Conservation (phyloP, 805 yeast species). For the Candida morakotiae region DNA sequence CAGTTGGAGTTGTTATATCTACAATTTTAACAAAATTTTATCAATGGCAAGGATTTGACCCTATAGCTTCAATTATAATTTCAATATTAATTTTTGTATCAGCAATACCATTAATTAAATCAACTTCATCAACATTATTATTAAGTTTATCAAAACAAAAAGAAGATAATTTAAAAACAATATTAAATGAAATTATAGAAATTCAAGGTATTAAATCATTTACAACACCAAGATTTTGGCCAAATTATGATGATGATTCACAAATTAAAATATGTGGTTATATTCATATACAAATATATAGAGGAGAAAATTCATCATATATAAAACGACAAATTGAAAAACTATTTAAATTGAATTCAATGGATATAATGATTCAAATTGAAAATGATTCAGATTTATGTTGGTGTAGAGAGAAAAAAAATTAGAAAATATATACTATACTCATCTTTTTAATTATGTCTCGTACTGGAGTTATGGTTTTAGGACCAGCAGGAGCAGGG, state of each 20-base stretch:
- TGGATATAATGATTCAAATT: conserved; percentile 62
- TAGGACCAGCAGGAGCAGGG: conserved; percentile 99
- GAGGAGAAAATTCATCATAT: conserved; percentile 61
- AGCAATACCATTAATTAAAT: conserved; percentile 76
- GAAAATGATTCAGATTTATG: conserved; percentile 61
- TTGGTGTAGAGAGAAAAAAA: conserved; percentile 51
- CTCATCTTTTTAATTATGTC: conserved; percentile 53
- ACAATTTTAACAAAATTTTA: conserved; percentile 72
- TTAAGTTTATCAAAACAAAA: conserved; percentile 56
- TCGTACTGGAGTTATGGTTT: conserved; percentile 85
- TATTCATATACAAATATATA: conserved; percentile 70
- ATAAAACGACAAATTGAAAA: conserved; percentile 59
- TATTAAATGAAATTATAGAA: conserved; percentile 62
- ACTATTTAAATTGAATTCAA: conserved; percentile 45
- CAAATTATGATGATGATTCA: conserved; percentile 25
- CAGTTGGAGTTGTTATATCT: conserved; percentile 93
- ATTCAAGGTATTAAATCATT: conserved; percentile 82
- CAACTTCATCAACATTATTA: conserved; percentile 72
- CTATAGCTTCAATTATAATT: conserved; percentile 84
- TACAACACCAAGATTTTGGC: conserved; percentile 92
- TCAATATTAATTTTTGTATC: conserved; percentile 77
- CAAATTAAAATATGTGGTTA: conserved; percentile 47
- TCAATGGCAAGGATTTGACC: conserved; percentile 77
- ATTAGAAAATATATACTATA: neutral
- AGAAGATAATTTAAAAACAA: conserved; percentile 59